Evolutionary conservation across 352 stramenopile species (phyloP).

Genomic region (Phytophthora chlamydospora): DNA sequence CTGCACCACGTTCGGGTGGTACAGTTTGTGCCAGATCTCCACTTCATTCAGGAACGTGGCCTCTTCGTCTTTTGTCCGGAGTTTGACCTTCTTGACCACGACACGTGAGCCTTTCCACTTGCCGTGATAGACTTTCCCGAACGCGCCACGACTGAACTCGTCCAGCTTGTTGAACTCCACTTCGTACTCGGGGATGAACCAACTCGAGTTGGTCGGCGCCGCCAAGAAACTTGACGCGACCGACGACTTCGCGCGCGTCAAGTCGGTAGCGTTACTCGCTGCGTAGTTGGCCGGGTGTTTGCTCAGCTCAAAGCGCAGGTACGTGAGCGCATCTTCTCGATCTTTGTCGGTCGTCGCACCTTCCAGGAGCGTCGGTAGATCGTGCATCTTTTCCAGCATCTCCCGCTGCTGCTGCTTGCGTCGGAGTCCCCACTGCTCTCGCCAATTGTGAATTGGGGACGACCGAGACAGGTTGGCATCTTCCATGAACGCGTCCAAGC

Average conservation of each 20-base stretch:
- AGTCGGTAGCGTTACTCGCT: conserved; percentile 3
- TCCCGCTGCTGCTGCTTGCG: conserved; percentile 13
- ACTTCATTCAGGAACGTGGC: conserved; percentile 23
- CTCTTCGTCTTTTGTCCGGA: conserved; percentile 14
- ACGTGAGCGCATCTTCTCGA: conserved; percentile 11
- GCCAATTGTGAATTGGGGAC: conserved; percentile 4
- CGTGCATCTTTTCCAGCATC: conserved; percentile 7
- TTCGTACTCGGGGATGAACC: conserved; percentile 27
- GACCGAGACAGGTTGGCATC: not conserved
- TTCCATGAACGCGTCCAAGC: conserved; percentile 11
- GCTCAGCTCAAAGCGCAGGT: conserved; percentile 23
- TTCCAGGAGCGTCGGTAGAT: conserved; percentile 7
- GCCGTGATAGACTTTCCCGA: conserved; percentile 17
- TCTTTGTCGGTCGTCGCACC: conserved; percentile 4
- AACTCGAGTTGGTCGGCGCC: not conserved
- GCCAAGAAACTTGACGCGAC: not conserved
- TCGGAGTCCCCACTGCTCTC: conserved; percentile 11
- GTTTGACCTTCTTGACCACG: conserved; percentile 30
- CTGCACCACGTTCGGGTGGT: conserved; percentile 15
- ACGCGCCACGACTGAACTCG: conserved; percentile 20
- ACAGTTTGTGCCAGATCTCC: conserved; percentile 14
- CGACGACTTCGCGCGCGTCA: conserved; percentile 1
- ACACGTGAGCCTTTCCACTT: conserved; percentile 26
- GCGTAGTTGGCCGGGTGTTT: conserved; percentile 18
- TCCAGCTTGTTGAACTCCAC: conserved; percentile 24